Base-by-base conservation (phyloP, 331 rosid species). In the Telfairia occidentalis region DNA sequence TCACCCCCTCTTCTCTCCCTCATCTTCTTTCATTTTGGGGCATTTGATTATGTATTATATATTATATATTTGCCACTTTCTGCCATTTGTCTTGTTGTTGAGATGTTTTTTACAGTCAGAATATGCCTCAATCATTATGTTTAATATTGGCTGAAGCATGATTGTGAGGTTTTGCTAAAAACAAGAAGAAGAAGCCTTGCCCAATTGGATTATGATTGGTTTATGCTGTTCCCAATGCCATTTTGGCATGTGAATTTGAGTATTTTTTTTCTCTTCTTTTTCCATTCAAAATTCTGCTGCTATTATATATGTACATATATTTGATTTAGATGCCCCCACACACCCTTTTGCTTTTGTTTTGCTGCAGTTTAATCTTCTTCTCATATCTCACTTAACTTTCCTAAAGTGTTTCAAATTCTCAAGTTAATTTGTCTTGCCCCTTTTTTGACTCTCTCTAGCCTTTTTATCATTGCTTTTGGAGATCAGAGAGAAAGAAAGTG, bases 211-310 rank as follows among this genome's bases (percentile, higher is more conserved):
- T 65, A 70, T 87, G 85, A 90, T 90, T 84, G 58, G 84, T 76
- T 65, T 83, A 78, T 84, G 95, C 71, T 83, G 79, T 89, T 88
- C 90, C 96, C 95, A 81, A 91, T 83, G 96, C 73, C 79, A 70
- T 77, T 74, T 86, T 84, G 83, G 81, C 96, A 88, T 77, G 83
- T 78, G 87, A 81, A 82, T 81, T 73, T 67, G 26, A 26, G 58
- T 43, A 28, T 77, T 71, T 19, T 19, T 8, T 6, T 37, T 37
- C 5, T 37, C 1, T 37, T 37, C 6, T 19, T 18, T 16, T 5
- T 18, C 9, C 49, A 87, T 79, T 76, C 38, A 71, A 83, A 81
- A 37, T 5, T 32, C 30, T 26, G 37, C 77, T 86, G 75, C 48
- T 77, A 78, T 76, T 71, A 28, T 48, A 76, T 78, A 50, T 73